phyloP scores from a whole-genome alignment of 257 asterid genomes.

The Thymus quinquecostatus region DNA sequence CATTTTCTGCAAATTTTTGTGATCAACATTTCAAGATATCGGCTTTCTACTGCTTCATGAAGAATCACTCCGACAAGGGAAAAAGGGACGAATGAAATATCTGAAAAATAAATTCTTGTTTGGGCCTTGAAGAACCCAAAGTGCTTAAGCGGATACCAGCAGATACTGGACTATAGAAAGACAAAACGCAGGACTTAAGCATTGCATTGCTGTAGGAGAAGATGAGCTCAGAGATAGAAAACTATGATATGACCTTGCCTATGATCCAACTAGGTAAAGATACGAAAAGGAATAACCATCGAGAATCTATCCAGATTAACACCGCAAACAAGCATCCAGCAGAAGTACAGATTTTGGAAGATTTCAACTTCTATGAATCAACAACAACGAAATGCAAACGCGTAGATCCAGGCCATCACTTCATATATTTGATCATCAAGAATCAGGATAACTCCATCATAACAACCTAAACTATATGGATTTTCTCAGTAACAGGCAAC shows the following conservation, averaged over 20 bases:
- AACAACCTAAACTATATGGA: neutral
- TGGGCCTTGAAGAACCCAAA: neutral
- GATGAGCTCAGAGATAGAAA: neutral
- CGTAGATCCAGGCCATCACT: neutral
- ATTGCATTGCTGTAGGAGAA: neutral
- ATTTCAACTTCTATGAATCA: neutral
- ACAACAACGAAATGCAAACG: slow-evolving; percentile 8
- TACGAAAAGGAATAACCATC: neutral
- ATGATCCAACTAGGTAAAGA: neutral
- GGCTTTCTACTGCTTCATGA: neutral
- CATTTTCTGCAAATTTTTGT: neutral
- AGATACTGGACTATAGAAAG: neutral
- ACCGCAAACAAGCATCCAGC: slow-evolving; percentile 14
- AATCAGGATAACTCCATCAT: slow-evolving; percentile 7
- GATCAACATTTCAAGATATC: slow-evolving; percentile 5
- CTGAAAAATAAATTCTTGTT: neutral
- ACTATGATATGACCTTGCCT: neutral
- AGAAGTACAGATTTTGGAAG: neutral
- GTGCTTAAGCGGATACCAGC: neutral
- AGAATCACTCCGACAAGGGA: neutral
- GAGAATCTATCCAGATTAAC: neutral
- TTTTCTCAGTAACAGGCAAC: neutral
- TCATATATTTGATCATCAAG: slow-evolving; percentile 9
- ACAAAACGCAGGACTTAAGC: neutral
- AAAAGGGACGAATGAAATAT: neutral